Evolutionary conservation across 352 stramenopile genomes (phyloP), one percentile per base, ranked within the genome.

Genomic region (Phytophthora megakarya): DNA sequence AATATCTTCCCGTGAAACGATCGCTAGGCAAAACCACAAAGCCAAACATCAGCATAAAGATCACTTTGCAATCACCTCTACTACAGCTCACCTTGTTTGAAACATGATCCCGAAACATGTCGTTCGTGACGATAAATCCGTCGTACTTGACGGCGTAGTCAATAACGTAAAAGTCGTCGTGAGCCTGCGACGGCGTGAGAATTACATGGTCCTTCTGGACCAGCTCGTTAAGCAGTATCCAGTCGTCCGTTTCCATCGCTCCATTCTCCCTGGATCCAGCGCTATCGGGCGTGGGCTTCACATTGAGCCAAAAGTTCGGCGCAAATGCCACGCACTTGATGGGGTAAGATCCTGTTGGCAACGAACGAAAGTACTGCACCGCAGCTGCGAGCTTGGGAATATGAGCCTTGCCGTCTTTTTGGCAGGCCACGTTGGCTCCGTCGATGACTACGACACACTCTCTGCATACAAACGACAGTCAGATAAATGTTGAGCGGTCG

Each of bases 121-220:
- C 90, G 73, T 97, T 97, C 3, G 85, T 96, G 46, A 97, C 88
- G 46, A 97, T 86, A 54, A 94, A 93, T 18, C 88, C 88, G 58
- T 90, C 62, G 71, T 97, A 76, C 54, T 91, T 92, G 65, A 91
- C 83, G 3, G 89, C 87, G 61, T 97, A 97, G 65, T 93, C 86
- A 65, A 97, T 97, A 52, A 95, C 89, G 59, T 97, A 97, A 33
- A 83, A 96, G 66, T 97, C 90, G 46, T 97, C 90, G 59, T 97
- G 84, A 9, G 84, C 82, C 70, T 92, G 86, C 9, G 86, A 90
- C 28, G 84, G 86, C n/a, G 84, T 93, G 33, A 93, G 76, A 28
- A 90, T 80, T 22, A 93, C 81, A 28, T 76, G 63, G 49, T 90
- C 76, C 44, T 90, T 67, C 18, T 86, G 73, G 22, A 93, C 82